These are phyloP conservation scores for Ensete ventricosum DNA, from an alignment of 176 grass and related monocot species.

Conservation along the genomic window DNA sequence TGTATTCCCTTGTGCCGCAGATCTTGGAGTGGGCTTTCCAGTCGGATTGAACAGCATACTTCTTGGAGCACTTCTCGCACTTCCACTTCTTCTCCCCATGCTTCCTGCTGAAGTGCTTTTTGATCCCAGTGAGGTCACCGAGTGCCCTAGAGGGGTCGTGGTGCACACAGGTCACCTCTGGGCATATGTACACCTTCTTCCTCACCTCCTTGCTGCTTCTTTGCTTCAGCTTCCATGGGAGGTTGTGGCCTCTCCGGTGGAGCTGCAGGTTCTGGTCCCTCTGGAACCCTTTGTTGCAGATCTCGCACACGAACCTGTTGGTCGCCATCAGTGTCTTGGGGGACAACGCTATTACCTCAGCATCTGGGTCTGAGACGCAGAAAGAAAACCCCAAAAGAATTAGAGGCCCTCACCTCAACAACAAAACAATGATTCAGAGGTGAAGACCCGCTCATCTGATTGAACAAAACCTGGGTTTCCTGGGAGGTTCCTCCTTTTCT, in stretches of 20 bases:
- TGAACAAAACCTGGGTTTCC: constrained; percentile 73
- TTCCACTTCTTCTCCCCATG: constrained; percentile 99
- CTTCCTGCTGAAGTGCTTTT: constrained; percentile 99
- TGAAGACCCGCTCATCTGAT: neutral
- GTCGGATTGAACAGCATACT: constrained; percentile 93
- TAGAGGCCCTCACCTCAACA: too few relatives aligned
- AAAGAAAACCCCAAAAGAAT: too few relatives aligned
- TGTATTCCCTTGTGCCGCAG: constrained; percentile 89
- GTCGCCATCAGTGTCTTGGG: constrained; percentile 88
- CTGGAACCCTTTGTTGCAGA: constrained; percentile 94
- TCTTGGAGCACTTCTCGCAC: constrained; percentile 95
- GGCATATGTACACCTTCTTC: constrained; percentile 98
- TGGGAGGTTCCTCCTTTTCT: constrained; percentile 93
- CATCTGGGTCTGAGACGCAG: constrained; percentile 55
- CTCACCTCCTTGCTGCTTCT: constrained; percentile 73
- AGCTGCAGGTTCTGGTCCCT: constrained; percentile 98
- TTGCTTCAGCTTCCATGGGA: constrained; percentile 98
- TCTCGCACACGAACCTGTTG: constrained; percentile 92
- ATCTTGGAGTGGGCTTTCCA: constrained; percentile 99
- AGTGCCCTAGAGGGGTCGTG: constrained; percentile 69
- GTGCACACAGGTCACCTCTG: constrained; percentile 71
- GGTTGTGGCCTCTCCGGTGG: constrained; percentile 89
- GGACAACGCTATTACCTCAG: constrained; percentile 90
- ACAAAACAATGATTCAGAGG: too few relatives aligned
- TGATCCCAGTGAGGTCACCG: constrained; percentile 95